Base-by-base conservation (phyloP, 2,329 filamentous ascomycete genomes). In the Scolecobasidium constrictum region DNA sequence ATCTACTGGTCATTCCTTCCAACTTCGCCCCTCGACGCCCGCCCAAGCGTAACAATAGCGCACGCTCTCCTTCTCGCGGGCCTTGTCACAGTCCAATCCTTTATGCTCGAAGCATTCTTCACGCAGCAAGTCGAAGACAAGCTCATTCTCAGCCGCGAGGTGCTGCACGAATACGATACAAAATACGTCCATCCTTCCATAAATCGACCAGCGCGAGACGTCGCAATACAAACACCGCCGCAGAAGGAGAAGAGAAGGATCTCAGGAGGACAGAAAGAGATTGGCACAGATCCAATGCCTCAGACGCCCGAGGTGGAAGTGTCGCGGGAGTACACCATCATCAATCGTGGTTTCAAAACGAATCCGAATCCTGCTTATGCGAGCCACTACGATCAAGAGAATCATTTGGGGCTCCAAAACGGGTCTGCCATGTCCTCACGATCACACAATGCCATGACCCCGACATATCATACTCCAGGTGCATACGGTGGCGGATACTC, bases 181-280 rank as follows among this genome's bases (percentile, higher is more conserved):
- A 98, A 98, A 65, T 95, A 83, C 56, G 92, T 98, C 1, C 86
- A 93, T 55, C 92, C 92, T 2, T 75, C 81, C 9, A 75, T 94
- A n/a, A 84, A 93, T 52, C 84, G 83, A 5, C 69, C 83, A 4
- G 84, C 93, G 50, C 69, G 80, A 50, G 76, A 83, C 54, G 86
- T 90, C 1, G 83, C 78, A 4, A 92, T 83, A 1, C 90, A 96
- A 59, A 81, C 82, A 46, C 77, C 53, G 52, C 54, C 31, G 54
- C 26, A n/a, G 26, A 7, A n/a, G n/a, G n/a, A n/a, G 9, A 52
- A 23, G 58, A 51, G 33, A 35, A 23, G 7, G 33, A 43, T 13
- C 16, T n/a, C 20, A 48, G 44, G 45, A 58, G 45, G 58, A 63
- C 53, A 56, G 38, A 52, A 56, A 20, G 53, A 65, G 17, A 60